Evolutionary conservation across 2,329 filamentous ascomycete genomes (phyloP), one percentile per base, ranked within the genome.

Genomic region (Ustilaginoidea virens): DNA sequence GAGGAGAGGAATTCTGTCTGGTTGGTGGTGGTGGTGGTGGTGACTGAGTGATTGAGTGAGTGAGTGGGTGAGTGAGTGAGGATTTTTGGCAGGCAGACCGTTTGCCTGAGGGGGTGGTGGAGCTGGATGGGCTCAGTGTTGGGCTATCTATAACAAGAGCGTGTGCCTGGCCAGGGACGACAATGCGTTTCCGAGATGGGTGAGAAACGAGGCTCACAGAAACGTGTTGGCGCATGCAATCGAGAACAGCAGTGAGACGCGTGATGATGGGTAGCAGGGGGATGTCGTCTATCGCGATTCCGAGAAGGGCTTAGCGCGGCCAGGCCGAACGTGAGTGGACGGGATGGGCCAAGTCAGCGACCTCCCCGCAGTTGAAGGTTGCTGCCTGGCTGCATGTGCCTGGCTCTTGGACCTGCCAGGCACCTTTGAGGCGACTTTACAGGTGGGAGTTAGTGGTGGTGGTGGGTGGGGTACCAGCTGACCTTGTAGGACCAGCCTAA

Each of bases 251-350:
- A 34, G 34, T 34, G 35, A 42, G 46, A 48, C 44, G 46, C 46
- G 45, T 48, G 44, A 32, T 23, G 14, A 25, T 28, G 33, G 29
- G 26, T 17, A 21, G 28, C 10, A 25, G 4, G n/a, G 25, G 33
- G 24, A 25, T 23, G 18, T 15, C 14, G 39, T 43, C 44, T 43
- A 45, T 47, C 40, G 37, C 38, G 41, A 39, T 36, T 36, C 46
- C 42, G 34, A 33, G 40, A 44, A 31, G 12, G 39, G 46, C 21
- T 36, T 51, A 51, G 48, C 33, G 42, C 29, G 17, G 16, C 20
- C 23, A 17, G 22, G 14, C n/a, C 18, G 3, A n/a, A 30, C 19
- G 20, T 28, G 28, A 33, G 20, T n/a, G 19, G 7, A 11, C 19
- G 19, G 11, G 19, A 11, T 11, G 19, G 19, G 19, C 19, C 19